Evolutionary conservation across 139 green algal genomes (phyloP).

Genomic region (Micractinium sp.): DNA sequence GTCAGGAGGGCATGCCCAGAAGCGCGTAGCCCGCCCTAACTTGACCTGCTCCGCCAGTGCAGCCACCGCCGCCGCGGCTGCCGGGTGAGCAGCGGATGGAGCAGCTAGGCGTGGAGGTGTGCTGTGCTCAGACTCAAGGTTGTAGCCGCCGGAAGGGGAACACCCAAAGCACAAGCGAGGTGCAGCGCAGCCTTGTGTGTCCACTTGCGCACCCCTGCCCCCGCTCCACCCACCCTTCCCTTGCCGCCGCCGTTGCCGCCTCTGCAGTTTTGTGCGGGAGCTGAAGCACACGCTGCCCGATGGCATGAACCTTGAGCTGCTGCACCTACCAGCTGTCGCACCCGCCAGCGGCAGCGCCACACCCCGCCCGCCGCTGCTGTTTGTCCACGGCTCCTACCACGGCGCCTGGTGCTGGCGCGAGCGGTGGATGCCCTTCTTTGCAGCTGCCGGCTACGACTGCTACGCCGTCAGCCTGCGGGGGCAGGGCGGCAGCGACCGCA

Average conservation of each 20-base stretch:
- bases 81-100: not conserved
- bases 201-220: not conserved
- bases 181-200: not conserved
- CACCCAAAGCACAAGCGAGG: not conserved
- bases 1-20: not conserved
- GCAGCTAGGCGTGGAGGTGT: not conserved
- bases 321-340: not conserved
- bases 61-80: not conserved
- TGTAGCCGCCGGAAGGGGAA: no score
- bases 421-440: conserved; percentile 86
- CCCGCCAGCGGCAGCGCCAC: not conserved
- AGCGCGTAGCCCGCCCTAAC: not conserved
- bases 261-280: conserved; percentile 18
- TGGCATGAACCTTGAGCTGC: conserved; percentile 46
- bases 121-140: no score
- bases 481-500: conserved; percentile 61
- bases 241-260: not conserved
- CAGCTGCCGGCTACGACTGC: conserved; percentile 66
- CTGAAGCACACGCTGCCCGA: conserved; percentile 46
- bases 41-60: not conserved
- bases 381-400: conserved; percentile 92
- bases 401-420: conserved; percentile 93
- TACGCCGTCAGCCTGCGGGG: conserved; percentile 76
- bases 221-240: not conserved
- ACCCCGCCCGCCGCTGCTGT: conserved; percentile 73